Evolutionary conservation across 2,329 filamentous ascomycete genomes (phyloP), one percentile per base, ranked within the genome.

Genomic region (Botrytis galanthina): DNA sequence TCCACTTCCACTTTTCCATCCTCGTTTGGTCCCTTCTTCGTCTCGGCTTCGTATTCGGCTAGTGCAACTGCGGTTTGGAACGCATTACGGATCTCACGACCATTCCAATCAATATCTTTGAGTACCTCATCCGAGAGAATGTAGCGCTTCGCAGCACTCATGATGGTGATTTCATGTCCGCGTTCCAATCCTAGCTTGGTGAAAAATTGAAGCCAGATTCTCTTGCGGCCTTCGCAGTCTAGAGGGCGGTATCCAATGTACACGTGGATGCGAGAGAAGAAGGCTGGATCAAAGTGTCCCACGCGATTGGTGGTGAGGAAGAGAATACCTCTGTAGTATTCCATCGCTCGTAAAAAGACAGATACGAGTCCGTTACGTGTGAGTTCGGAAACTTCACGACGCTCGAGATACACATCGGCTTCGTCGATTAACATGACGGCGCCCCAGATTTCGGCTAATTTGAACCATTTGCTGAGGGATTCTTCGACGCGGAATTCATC

Each of bases 381-480:
- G 0, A 83, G 78, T 63, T 83, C 80, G 1, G 75, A 68, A 3
- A 75, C 75, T 9, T 75, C 72, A 5, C 83, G 78, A 3, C 78
- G 77, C 73, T 83, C 81, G 18, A 84, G 76, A 78, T 87, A 88
- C 3, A 88, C 85, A 74, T 87, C 86, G 12, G 86, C 85, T 79
- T 87, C 86, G 75, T 87, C 86, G 4, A 88, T 82, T 6, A 88
- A 80, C 32, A 88, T 79, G 10, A 88, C 84, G 14, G 85, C 85
- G 35, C 84, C 83, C 86, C 87, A 88, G 26, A 83, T 82, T 0
- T 83, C 82, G 3, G 85, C 86, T 74, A 87, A 83, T 73, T 83
- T 81, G 59, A 89, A 86, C 44, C 84, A 82, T 44, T 82, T 80
- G 72, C 84, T 83, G 72, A 89, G 79, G 60, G 84, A 84, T n/a